These are phyloP conservation scores for Cutaneotrichosporon spelunceum DNA, from an alignment of 1,284 basidiomycete genomes.

Conservation along the genomic window DNA sequence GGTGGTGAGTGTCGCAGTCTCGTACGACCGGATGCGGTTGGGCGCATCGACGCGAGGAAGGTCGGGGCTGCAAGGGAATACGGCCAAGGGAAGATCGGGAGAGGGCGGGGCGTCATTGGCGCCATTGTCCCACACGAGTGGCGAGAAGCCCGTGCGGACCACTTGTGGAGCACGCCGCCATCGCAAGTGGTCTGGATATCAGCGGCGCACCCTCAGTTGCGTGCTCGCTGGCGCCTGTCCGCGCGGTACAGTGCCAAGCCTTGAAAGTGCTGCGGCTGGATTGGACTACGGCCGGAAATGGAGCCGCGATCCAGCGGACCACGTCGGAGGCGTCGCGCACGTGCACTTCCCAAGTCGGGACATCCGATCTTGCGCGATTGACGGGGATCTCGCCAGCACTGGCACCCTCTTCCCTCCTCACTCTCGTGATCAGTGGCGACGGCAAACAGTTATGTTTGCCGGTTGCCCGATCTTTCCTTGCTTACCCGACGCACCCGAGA, in stretches of 20 bases:
- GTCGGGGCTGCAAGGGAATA: not conserved
- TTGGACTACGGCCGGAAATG: not conserved
- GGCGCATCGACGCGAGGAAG: not conserved
- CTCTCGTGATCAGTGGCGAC: not conserved
- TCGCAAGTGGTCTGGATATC: not conserved
- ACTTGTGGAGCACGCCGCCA: not conserved
- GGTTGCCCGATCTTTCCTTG: no score
- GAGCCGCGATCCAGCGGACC: not conserved
- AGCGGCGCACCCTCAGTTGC: not conserved
- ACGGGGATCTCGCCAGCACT: not conserved
- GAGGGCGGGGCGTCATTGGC: not conserved
- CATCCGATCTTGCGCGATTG: not conserved
- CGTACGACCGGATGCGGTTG: not conserved
- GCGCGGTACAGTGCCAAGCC: not conserved
- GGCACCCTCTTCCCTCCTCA: not conserved
- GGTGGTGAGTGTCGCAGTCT: slow-evolving; percentile 65
- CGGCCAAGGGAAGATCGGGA: not conserved
- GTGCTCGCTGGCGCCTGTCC: not conserved
- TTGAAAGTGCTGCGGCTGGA: not conserved
- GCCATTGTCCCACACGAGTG: no score
- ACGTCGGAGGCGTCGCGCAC: not conserved
- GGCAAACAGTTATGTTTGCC: not conserved
- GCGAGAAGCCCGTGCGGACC: not conserved
- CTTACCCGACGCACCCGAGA: not conserved
- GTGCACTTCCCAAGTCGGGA: not conserved